These are phyloP conservation scores for Aspergillus eucalypticola DNA, from an alignment of 2,329 filamentous ascomycete species.

Conservation along the genomic window DNA sequence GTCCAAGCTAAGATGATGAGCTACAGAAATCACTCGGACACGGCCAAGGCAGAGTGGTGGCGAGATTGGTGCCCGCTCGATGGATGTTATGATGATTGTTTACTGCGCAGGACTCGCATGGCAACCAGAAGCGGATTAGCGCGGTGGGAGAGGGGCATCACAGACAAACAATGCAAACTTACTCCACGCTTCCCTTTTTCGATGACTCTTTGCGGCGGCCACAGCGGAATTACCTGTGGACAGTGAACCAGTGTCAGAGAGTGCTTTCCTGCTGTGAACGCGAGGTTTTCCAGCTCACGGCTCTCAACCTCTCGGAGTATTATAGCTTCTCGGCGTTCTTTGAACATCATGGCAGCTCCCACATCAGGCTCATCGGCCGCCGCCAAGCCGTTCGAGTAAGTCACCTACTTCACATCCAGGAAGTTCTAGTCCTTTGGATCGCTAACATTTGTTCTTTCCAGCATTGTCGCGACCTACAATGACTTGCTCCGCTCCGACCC, in stretches of 20 bases:
- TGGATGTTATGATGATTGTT: constrained; percentile 38
- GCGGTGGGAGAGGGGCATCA: constrained; percentile 30
- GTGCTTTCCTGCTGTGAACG: background rate
- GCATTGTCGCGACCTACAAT: constrained; percentile 67
- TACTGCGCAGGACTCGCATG: constrained; percentile 30
- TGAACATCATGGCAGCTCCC: constrained; percentile 32
- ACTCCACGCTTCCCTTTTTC: constrained; percentile 22
- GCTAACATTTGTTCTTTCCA: constrained; percentile 28
- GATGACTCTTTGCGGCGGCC: constrained; percentile 26
- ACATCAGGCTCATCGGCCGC: constrained; percentile 23
- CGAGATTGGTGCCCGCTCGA: constrained; percentile 1
- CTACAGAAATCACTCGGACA: background rate
- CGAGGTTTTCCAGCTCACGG: constrained; percentile 4
- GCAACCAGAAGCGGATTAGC: constrained; percentile 34
- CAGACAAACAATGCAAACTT: constrained; percentile 37
- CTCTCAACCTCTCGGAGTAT: constrained; percentile 13
- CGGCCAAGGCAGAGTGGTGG: background rate
- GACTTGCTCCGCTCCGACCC: constrained; percentile 67
- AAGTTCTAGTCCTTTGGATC: background rate
- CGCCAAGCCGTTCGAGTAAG: constrained; percentile 43
- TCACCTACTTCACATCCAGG: background rate
- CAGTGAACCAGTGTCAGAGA: constrained; percentile 3
- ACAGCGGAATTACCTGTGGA: background rate
- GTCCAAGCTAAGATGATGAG: background rate
- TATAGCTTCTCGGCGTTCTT: background rate